Percentiles rank a stretch among this genome's conserved stretches.
These are phyloP conservation scores for Cladosporium sp. DNA, from an alignment of 2,329 filamentous ascomycete species.

Conservation along the genomic window DNA sequence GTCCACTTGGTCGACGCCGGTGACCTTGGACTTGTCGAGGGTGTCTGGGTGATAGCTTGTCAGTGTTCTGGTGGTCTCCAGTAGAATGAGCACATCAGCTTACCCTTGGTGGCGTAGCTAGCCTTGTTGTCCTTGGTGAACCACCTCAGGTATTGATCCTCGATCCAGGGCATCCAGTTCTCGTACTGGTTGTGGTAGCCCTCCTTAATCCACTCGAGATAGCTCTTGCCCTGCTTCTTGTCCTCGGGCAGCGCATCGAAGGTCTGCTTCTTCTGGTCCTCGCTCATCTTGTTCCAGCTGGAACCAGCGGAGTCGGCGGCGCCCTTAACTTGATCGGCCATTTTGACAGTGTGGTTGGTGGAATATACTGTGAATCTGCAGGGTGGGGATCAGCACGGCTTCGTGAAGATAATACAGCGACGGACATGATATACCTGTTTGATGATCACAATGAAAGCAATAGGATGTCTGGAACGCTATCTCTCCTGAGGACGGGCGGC, in stretches of 20 bases:
- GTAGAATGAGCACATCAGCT: constrained; percentile 15
- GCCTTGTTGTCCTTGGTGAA: constrained; percentile 74
- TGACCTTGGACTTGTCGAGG: constrained; percentile 64
- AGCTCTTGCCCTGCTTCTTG: constrained; percentile 28
- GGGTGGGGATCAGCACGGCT: background rate
- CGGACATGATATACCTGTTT: background rate
- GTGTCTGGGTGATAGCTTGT: constrained; percentile 43
- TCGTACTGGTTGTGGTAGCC: constrained; percentile 69
- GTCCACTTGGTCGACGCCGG: constrained; percentile 60
- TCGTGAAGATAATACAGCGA: background rate
- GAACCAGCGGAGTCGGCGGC: constrained; percentile 18
- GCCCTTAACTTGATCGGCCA: constrained; percentile 13
- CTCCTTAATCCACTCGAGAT: constrained; percentile 53
- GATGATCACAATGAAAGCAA: background rate
- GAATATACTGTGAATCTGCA: background rate
- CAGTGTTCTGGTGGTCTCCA: background rate
- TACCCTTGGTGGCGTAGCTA: constrained; percentile 63
- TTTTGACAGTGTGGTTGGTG: background rate
- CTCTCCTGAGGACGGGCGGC: background rate
- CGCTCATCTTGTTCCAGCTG: constrained; percentile 30
- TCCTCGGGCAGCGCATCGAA: constrained; percentile 27
- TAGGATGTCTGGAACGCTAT: no score
- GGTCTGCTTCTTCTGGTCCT: constrained; percentile 30
- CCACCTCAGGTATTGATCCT: constrained; percentile 65
- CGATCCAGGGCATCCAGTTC: constrained; percentile 69